Evolutionary conservation across 148 eudicot genomes (phyloP), one percentile per base, ranked within the genome.

Genomic region (Beta vulgaris): DNA sequence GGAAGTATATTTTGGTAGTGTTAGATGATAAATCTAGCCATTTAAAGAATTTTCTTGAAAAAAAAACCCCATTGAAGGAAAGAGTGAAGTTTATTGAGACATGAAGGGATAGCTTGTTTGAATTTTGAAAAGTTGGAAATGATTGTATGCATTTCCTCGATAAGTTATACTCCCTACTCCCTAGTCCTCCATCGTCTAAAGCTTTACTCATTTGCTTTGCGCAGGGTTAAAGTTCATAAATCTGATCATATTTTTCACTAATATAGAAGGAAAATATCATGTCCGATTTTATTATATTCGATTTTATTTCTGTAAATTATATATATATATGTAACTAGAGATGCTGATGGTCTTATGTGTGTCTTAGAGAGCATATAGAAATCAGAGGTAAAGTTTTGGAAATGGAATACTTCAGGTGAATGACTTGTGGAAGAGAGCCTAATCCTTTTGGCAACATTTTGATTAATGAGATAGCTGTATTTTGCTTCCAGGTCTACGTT

Each of bases 401-500:
- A n/a, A n/a, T n/a, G n/a, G n/a, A n/a, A n/a, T 49, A 26, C 34
- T 36, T 65, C 13, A 68, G 23, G 6, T 59, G 66, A 73, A 49
- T 59, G 32, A 48, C 65, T 51, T 49, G 9, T 63, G 35, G 6
- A 4, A 48, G 15, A 60, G 64, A 15, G 34, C 60, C 25, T 3
- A 31, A 19, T 60, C 64, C 16, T 31, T 36, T 28, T 18, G 57
- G 25, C 23, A 54, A 32, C 36, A 59, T 48, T 59, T 18, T 23
- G 51, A n/a, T 35, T 46, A 23, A 53, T 32, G 8, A 39, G 35
- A 31, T 51, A 35, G 62, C 66, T 74, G 68, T 67, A 66, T 63
- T 60, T 44, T 54, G 43, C 55, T 72, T 61, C 36, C 83, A 93
- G 98, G 98, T 93, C 29, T 93, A 91, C 77, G 12, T 83, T 10